phyloP scores from a whole-genome alignment of 176 grass and related monocot species.

The Oryza meridionalis region DNA sequence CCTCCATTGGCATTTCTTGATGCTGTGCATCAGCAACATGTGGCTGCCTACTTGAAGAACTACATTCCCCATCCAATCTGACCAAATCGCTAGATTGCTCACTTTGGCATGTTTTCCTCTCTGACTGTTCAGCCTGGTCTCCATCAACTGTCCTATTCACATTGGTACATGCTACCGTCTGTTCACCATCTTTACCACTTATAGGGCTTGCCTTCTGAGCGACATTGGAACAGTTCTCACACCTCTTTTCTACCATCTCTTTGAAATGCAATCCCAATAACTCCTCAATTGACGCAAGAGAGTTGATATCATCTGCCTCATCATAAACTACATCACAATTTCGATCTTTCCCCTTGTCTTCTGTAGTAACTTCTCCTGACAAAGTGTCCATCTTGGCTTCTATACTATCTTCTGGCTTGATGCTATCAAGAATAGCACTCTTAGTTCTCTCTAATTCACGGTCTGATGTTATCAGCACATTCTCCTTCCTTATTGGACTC shows the following conservation, averaged over 20 bases:
- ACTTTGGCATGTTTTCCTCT: too few species aligned
- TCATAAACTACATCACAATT: conserved; percentile 4
- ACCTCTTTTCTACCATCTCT: too few species aligned
- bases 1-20: conserved; percentile 7
- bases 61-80: conserved; percentile 28
- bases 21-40: conserved; percentile 32
- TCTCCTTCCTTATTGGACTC: conserved; percentile 16
- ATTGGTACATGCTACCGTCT: too few species aligned
- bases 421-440: background rate
- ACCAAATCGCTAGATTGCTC: conserved; percentile 8
- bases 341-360: conserved; percentile 10
- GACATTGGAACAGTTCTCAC: background rate
- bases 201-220: background rate
- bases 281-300: too few species aligned
- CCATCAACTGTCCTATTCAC: too few species aligned
- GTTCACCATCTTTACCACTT: conserved; percentile 16
- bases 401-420: background rate
- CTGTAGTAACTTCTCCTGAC: background rate
- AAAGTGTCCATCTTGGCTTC: background rate
- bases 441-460: background rate
- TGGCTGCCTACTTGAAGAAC: conserved; percentile 29
- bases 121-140: too few species aligned
- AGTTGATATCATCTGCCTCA: too few species aligned
- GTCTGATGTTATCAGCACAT: background rate
- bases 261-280: too few species aligned